Conservation (phyloP, 768 basidiomycete genomes). For the Peribolospora baueri region DNA sequence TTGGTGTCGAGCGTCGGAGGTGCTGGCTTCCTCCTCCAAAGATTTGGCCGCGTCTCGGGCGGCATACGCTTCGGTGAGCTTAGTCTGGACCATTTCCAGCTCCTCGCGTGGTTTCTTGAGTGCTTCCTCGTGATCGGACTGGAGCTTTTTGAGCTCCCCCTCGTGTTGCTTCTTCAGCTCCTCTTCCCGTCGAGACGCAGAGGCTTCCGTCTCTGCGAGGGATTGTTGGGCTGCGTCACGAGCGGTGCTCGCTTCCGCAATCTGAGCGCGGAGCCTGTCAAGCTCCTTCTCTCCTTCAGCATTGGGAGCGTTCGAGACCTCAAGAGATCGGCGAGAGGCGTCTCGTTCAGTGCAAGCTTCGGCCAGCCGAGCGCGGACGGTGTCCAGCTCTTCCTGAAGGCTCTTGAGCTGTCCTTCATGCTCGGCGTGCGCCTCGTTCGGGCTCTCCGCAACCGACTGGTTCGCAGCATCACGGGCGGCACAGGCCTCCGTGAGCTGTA, state of each 20-base stretch:
- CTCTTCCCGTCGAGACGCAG: not conserved
- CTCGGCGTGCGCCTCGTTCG: no score
- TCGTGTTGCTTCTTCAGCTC: not conserved
- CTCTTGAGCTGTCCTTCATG: not conserved
- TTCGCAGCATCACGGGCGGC: not conserved
- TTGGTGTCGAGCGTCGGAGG: constrained; percentile 34
- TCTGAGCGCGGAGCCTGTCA: not conserved
- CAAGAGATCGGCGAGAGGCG: not conserved
- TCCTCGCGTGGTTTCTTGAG: not conserved
- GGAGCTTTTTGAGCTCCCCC: constrained; percentile 2
- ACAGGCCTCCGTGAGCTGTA: not conserved
- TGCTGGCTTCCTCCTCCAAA: not conserved
- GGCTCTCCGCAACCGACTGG: not conserved
- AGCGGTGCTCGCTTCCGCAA: constrained; percentile 4
- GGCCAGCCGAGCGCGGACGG: not conserved
- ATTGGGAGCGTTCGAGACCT: constrained; percentile 1
- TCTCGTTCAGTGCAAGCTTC: not conserved
- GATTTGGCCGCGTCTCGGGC: constrained; percentile 6
- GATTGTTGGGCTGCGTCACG: not conserved
- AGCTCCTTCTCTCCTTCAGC: constrained; percentile 3
- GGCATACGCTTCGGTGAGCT: not conserved
- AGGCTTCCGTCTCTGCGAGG: not conserved
- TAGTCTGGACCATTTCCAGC: not conserved
- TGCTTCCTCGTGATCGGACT: not conserved
- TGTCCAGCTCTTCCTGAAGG: not conserved